These are phyloP conservation scores for Collybiopsis luxurians DNA, from an alignment of 768 basidiomycete species.

Conservation along the genomic window DNA sequence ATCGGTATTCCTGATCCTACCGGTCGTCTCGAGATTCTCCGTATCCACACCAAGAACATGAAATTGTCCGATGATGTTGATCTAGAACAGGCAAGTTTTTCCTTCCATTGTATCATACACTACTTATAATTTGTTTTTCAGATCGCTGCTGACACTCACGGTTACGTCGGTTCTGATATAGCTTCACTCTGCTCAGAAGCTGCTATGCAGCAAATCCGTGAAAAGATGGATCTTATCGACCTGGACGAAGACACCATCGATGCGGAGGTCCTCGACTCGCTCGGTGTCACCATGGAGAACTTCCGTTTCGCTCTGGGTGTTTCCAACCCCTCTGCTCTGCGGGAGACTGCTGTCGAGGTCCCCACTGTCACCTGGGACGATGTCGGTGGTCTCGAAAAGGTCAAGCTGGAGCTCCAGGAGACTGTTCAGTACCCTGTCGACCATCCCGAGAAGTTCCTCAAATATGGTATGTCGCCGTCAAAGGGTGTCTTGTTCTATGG, in stretches of 20 bases:
- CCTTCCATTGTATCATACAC: neutral
- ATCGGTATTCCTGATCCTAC: conserved; percentile 99
- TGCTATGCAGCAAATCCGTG: conserved; percentile 99
- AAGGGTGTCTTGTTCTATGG: conserved; percentile 99
- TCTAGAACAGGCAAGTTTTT: conserved; percentile 73
- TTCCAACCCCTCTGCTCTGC: conserved; percentile 96
- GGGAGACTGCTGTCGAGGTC: conserved; percentile 99
- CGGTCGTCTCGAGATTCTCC: conserved; percentile 96
- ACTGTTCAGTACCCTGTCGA: conserved; percentile 99
- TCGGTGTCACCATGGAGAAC: conserved; percentile 99
- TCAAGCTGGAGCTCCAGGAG: conserved; percentile 98
- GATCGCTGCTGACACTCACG: conserved; percentile 99
- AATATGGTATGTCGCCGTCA: conserved; percentile 99
- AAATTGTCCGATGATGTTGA: conserved; percentile 96
- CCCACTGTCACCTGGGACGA: conserved; percentile 99
- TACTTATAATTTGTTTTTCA: conserved; percentile 28
- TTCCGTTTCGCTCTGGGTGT: conserved; percentile 98
- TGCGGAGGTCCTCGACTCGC: conserved; percentile 97
- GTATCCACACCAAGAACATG: conserved; percentile 99
- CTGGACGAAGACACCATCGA: conserved; percentile 98
- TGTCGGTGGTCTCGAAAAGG: conserved; percentile 98
- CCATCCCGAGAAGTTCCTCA: conserved; percentile 99
- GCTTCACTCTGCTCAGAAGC: conserved; percentile 98
- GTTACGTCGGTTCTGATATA: conserved; percentile 98
- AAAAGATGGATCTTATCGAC: conserved; percentile 99